Percentiles rank a stretch among this genome's conserved stretches.
phyloP scores from a whole-genome alignment of 306 rosid species.

The Gillenia trifoliata region DNA sequence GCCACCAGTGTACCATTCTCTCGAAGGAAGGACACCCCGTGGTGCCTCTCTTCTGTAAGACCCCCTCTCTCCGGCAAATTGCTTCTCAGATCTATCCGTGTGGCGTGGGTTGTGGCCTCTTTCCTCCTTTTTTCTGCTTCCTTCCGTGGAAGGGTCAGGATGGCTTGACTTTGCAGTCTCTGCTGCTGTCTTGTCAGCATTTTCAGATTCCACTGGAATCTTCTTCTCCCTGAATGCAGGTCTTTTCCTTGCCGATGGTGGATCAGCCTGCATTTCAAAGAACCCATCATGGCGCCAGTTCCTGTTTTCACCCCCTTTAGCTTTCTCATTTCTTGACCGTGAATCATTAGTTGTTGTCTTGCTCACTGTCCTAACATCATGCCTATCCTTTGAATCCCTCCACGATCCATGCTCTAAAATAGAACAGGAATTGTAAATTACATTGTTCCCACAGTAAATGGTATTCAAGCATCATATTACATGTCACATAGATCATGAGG shows the following conservation, averaged over 20 bases:
- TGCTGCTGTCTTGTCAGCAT: conserved; percentile 32
- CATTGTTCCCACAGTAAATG: neutral
- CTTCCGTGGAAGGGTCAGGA: conserved; percentile 33
- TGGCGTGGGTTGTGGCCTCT: conserved; percentile 44
- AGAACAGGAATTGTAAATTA: neutral
- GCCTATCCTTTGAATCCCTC: conserved; percentile 57
- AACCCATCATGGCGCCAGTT: conserved; percentile 46
- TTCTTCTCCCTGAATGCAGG: conserved; percentile 91
- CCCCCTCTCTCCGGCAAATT: conserved; percentile 34
- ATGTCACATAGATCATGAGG: neutral
- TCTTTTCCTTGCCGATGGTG: conserved; percentile 53
- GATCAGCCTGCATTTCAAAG: conserved; percentile 48
- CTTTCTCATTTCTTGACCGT: conserved; percentile 50
- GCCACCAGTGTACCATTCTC: conserved; percentile 50
- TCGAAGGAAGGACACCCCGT: conserved; percentile 47
- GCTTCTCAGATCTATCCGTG: conserved; percentile 40
- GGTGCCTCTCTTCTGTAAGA: conserved; percentile 40
- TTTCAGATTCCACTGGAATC: conserved; percentile 39
- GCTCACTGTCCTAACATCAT: conserved; percentile 31
- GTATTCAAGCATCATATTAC: neutral
- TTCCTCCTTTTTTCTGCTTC: conserved; percentile 60
- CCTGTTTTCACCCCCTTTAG: conserved; percentile 32
- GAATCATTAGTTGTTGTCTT: conserved; percentile 29
- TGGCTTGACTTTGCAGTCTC: conserved; percentile 43
- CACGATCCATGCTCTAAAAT: conserved; percentile 61